These are phyloP conservation scores for Basidiobolus meristosporus DNA, from an alignment of 371 early-diverging fungal species.

Conservation along the genomic window DNA sequence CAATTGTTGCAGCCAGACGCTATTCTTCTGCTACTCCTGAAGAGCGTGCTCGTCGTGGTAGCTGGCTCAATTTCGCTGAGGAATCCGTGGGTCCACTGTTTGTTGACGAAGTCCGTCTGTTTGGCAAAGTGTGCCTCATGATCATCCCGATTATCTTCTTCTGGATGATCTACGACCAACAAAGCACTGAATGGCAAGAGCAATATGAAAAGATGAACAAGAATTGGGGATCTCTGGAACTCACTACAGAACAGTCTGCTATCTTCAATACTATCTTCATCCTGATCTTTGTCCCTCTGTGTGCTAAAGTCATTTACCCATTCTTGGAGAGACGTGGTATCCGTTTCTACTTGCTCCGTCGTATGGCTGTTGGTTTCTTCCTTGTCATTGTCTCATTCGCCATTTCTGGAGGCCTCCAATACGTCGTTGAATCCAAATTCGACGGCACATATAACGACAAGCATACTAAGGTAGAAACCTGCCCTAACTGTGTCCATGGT, in stretches of 20 bases:
- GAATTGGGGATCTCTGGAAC: slow-evolving; percentile 6
- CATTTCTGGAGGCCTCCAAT: background rate
- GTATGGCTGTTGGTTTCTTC: no score
- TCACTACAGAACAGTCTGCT: background rate
- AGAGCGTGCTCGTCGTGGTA: background rate
- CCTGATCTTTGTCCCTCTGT: slow-evolving; percentile 1
- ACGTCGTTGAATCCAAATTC: background rate
- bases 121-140: slow-evolving; percentile 7
- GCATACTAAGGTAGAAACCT: slow-evolving; percentile 1
- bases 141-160: slow-evolving; percentile 22
- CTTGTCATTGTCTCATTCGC: background rate
- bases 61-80: slow-evolving; percentile 3
- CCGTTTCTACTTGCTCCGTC: background rate
- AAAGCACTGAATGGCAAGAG: slow-evolving; percentile 17
- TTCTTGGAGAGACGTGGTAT: background rate
- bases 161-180: slow-evolving; percentile 38
- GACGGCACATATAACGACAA: background rate
- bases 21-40: background rate
- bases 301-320: background rate
- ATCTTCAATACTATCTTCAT: slow-evolving; percentile 1
- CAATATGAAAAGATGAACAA: slow-evolving; percentile 16
- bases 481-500: slow-evolving; percentile 7
- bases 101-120: slow-evolving; percentile 2
- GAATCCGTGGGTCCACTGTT: background rate
- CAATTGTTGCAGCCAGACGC: background rate